Evolutionary conservation across 2,329 filamentous ascomycete genomes (phyloP), one percentile per base, ranked within the genome.

Genomic region (Paraphoma sp.): DNA sequence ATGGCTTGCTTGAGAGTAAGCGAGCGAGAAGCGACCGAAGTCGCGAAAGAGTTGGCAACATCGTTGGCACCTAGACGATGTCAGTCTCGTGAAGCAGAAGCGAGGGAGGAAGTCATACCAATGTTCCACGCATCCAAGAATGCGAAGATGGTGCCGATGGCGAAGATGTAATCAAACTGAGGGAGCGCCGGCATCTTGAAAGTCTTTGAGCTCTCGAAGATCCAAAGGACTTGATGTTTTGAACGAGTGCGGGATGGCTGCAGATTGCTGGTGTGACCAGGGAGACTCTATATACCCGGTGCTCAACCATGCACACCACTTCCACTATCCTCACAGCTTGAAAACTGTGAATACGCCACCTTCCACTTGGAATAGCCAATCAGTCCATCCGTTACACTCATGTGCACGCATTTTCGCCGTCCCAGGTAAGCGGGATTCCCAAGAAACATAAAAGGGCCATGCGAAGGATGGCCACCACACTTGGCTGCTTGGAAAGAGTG

Each of bases 71-170:
- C 80, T 81, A 30, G 2, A 12, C 11, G 3, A 16, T 14, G 52
- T 59, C 16, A 59, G 46, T 48, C 17, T 23, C 23, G 23, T 2
- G 23, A 23, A 23, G 5, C 3, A 2, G 23, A n/a, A 38, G 33
- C 33, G 33, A 38, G n/a, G n/a, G 33, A 11, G 2, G 33, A 11
- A 11, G 33, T 60, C 64, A 23, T 57, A 80, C 84, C 86, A 62
- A 87, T 88, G 69, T 88, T 89, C 84, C 84, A 89, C 51, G 86
- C 86, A 71, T 89, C 87, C 41, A 89, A 83, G 69, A 86, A 85
- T 57, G 87, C 85, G 73, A 89, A 89, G 56, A 89, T 82, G 51
- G 84, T 86, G 75, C 84, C 86, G 51, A 89, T 82, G 65, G 84
- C 87, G 62, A 89, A 85, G 59, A 89, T 79, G 70, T 88, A 89